Base-by-base conservation (phyloP, 495 filamentous ascomycete genomes). In the Annulohypoxylon moriforme region DNA sequence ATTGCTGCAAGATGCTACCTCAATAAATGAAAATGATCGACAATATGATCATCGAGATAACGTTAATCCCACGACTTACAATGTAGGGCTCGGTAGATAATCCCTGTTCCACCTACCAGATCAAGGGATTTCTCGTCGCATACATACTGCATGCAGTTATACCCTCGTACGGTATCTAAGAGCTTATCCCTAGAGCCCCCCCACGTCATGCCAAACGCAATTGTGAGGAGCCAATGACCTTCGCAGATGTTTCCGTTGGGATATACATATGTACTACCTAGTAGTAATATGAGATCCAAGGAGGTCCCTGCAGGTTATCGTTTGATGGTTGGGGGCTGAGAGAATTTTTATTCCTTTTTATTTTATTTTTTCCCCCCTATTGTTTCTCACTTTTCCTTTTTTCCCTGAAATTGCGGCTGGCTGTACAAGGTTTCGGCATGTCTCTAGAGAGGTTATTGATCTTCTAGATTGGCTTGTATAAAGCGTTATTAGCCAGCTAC, bases 91-190 rank as follows among this genome's bases (percentile, higher is more conserved):
- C 38, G 47, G 34, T 53, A 14, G 52, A 60, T 31, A 20, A 68
- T 31, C 64, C 64, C 14, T 72, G 64, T 40, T 47, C 42, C 34
- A 53, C 59, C 42, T 72, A 63, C 64, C 69, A 42, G 52, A 72
- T 47, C 59, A 61, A 66, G 64, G 59, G 46, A 60, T 46, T 56
- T 5, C 18, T 57, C 55, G 64, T 72, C 31, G 42, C 60, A 69
- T 68, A 56, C 55, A 68, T 71, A n/a, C 29, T 68, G 53, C 64
- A 68, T 72, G 69, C 64, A 64, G 60, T 64, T 73, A 68, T 58
- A 61, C 64, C 70, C 70, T 65, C 38, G 70, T 33, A 58, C 47
- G 40, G 46, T 46, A 53, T 47, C 22, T 18, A 40, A 24, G 13
- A 34, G 10, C 38, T 16, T 44, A 42, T 42, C 13, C 38, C n/a